Evolutionary conservation across 148 eudicot species (phyloP).

Genomic region (Chenopodium album): DNA sequence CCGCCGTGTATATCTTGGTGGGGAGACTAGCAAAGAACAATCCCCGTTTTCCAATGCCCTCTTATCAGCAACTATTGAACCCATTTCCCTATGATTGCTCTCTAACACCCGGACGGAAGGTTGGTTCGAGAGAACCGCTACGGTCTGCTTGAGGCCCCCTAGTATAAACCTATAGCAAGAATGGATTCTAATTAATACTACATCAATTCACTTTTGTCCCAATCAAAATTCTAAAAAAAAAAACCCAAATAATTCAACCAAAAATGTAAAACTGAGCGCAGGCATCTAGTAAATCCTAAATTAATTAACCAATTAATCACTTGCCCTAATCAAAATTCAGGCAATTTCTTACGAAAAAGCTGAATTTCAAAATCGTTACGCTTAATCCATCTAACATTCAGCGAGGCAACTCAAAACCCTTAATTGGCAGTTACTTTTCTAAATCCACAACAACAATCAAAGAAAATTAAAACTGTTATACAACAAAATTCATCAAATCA

Average conservation of each 20-base stretch:
- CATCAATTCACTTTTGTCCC: background rate
- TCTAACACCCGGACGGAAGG: no score
- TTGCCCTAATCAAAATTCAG: background rate
- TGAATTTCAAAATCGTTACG: background rate
- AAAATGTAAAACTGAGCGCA: background rate
- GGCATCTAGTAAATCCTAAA: background rate
- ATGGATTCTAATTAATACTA: background rate
- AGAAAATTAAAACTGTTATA: background rate
- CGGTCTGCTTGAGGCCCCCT: no score
- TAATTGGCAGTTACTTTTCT: no score
- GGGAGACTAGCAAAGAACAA: constrained; percentile 9
- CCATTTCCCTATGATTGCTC: constrained; percentile 11
- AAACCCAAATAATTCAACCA: background rate
- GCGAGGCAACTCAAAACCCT: background rate
- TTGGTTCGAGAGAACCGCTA: no score
- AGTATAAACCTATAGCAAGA: background rate
- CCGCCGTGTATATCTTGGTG: constrained; percentile 20
- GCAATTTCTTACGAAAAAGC: background rate
- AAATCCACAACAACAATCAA: background rate
- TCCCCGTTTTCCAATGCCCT: constrained; percentile 7
- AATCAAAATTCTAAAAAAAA: background rate
- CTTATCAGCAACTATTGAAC: constrained; percentile 13
- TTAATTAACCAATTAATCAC: background rate
- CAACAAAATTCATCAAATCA: background rate
- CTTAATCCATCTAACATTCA: background rate